phyloP scores from a whole-genome alignment of 495 filamentous ascomycete species.

The Lepidopterella palustris region DNA sequence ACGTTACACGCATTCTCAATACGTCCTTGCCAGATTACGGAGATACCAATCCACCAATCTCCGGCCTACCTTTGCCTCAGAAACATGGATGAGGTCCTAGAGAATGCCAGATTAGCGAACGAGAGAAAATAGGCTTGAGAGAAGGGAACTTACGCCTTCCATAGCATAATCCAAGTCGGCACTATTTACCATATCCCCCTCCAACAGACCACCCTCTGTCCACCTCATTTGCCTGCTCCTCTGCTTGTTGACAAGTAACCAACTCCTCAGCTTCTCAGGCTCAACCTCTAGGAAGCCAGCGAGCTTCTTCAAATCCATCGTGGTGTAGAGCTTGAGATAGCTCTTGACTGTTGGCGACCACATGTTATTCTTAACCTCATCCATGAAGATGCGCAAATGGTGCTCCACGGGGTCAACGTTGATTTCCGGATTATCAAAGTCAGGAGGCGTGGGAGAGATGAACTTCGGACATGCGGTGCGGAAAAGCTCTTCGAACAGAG shows the following conservation, averaged over 20 bases:
- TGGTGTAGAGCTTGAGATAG: slow-evolving; percentile 98
- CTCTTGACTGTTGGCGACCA: slow-evolving; percentile 90
- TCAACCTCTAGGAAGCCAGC: slow-evolving; percentile 94
- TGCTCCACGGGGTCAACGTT: slow-evolving; percentile 97
- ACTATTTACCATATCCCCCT: slow-evolving; percentile 83
- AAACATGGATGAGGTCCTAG: slow-evolving; percentile 91
- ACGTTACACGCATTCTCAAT: slow-evolving; percentile 41
- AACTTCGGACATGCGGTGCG: slow-evolving; percentile 94
- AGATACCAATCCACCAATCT: slow-evolving; percentile 99
- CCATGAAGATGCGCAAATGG: slow-evolving; percentile 96
- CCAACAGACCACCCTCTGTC: slow-evolving; percentile 81
- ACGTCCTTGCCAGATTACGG: slow-evolving; percentile 88
- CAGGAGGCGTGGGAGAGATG: slow-evolving; percentile 92
- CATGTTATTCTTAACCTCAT: slow-evolving; percentile 97
- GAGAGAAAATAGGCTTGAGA: neutral
- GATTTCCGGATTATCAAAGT: slow-evolving; percentile 89
- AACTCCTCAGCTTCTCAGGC: slow-evolving; percentile 81
- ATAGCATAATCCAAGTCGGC: slow-evolving; percentile 95
- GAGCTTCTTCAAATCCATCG: slow-evolving; percentile 97
- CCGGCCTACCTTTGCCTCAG: slow-evolving; percentile 94
- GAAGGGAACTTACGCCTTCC: slow-evolving; percentile 61
- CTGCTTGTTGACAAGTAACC: slow-evolving; percentile 96
- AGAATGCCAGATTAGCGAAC: slow-evolving; percentile 12
- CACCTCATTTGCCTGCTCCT: slow-evolving; percentile 92
- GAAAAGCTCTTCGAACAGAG: slow-evolving; percentile 97